phyloP scores from a whole-genome alignment of 257 asterid species.

The Verbascum thapsus region DNA sequence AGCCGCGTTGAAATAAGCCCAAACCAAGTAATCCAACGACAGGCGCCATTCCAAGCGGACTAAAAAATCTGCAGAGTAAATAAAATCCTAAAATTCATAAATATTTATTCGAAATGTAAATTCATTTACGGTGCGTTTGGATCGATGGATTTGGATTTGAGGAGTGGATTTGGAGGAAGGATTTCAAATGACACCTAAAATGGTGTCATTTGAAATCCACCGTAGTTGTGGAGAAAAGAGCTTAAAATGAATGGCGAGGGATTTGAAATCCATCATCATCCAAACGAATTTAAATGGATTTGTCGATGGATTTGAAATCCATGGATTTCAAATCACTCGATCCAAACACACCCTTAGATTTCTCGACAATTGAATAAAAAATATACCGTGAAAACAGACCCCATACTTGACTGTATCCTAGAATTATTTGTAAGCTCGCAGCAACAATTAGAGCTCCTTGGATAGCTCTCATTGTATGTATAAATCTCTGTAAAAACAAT shows the following conservation, averaged over 20 bases:
- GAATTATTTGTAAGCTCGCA: slow-evolving; percentile 81
- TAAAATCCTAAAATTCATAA: slow-evolving; percentile 19
- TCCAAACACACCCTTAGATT: no score
- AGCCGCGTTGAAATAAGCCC: slow-evolving; percentile 95
- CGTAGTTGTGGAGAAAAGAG: no score
- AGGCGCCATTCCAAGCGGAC: slow-evolving; percentile 99
- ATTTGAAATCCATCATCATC: no score
- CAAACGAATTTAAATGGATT: no score
- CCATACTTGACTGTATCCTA: slow-evolving; percentile 99
- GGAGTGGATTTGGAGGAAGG: no score
- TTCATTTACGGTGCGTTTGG: slow-evolving; percentile 18
- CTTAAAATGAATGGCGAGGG: no score
- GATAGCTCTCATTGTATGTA: slow-evolving; percentile 91
- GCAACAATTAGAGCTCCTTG: slow-evolving; percentile 98
- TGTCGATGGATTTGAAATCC: no score
- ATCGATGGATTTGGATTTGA: no score
- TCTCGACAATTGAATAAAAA: slow-evolving; percentile 4
- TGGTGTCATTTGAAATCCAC: no score
- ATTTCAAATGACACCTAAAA: no score
- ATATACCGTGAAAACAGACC: slow-evolving; percentile 94
- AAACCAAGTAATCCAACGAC: slow-evolving; percentile 94
- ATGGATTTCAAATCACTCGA: no score
- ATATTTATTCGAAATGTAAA: slow-evolving; percentile 5
- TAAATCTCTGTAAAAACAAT: slow-evolving; percentile 72
- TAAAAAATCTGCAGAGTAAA: slow-evolving; percentile 72